Evolutionary conservation across 129 eudicot species (phyloP).

Genomic region (Arctium minus): DNA sequence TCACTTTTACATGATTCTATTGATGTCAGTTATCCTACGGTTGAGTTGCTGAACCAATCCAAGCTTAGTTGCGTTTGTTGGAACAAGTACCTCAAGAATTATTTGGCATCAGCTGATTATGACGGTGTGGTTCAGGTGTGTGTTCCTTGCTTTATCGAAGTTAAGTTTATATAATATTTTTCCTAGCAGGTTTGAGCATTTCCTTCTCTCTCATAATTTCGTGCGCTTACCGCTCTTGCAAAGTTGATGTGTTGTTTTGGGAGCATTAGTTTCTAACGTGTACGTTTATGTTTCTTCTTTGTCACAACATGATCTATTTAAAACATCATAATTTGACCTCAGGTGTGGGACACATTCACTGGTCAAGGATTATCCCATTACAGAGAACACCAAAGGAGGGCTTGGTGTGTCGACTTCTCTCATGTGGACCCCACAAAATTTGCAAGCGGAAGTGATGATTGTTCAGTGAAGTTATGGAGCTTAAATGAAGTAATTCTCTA

Average conservation of each 20-base stretch:
- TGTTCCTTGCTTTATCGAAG: constrained; percentile 1
- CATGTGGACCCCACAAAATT: constrained; percentile 49
- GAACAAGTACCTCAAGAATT: constrained; percentile 51
- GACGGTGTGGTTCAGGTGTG: constrained; percentile 64
- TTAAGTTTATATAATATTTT: neutral
- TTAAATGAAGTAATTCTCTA: constrained; percentile 42
- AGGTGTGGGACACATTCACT: constrained; percentile 60
- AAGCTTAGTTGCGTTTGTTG: constrained; percentile 57
- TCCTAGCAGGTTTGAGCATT: neutral
- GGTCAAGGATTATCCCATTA: constrained; percentile 36
- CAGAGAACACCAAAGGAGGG: constrained; percentile 52
- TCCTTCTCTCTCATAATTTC: neutral
- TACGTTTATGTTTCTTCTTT: neutral
- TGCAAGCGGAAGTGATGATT: constrained; percentile 67
- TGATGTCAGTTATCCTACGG: constrained; percentile 54
- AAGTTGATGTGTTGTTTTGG: neutral
- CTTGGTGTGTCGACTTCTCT: constrained; percentile 78
- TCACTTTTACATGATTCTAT: constrained; percentile 35
- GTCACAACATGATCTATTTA: neutral
- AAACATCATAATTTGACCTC: constrained; percentile 1
- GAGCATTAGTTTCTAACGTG: neutral
- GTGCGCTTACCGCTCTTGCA: neutral
- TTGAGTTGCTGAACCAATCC: constrained; percentile 53
- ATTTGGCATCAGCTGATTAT: constrained; percentile 62
- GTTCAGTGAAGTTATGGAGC: constrained; percentile 58